Base-by-base conservation (phyloP, 495 filamentous ascomycete species). In the Penicillium odoratum region DNA sequence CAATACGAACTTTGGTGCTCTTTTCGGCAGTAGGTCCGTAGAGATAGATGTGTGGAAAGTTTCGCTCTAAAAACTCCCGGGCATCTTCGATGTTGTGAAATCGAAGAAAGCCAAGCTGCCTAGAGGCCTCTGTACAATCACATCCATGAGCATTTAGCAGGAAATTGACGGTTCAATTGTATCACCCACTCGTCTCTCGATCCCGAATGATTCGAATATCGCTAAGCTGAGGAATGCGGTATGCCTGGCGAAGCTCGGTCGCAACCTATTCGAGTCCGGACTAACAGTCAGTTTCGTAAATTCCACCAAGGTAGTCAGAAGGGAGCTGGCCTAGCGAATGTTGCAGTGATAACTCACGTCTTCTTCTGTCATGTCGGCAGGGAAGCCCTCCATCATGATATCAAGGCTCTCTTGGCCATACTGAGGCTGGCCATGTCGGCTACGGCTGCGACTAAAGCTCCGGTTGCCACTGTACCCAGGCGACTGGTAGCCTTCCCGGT, bases 141-240 rank as follows among this genome's bases (percentile, higher is more conserved):
- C 16, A 28, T n/a, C 3, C 8, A 42, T 65, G 7, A 66, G 42
- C 7, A 31, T 45, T 25, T 21, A 36, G 1, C 5, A 7, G 6
- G 4, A 15, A 9, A 18, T 26, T 5, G n/a, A 28, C 3, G 21
- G 0, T 15, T 2, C 13, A 0, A 4, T 38, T 40, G 16, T 33
- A 29, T 28, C 36, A 69, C 79, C 55, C 72, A 88, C 86, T 86
- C 9, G 85, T 88, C 59, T 86, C 79, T 45, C 84, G 79, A 58
- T 88, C 85, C 45, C 84, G 81, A 66, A 89, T 89, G 16, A 89
- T 75, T 10, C 84, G 76, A 43, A 89, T 75, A 60, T 87, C 84
- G 55, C 87, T 83, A 53, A 89, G 67, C 13, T 75, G 79, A 29
- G 81, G 76, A 64, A 86, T 69, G 63, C 81, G 74, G 59, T 88